Base-by-base conservation (phyloP, 2,329 filamentous ascomycete species). In the Orbilia oligospora region DNA sequence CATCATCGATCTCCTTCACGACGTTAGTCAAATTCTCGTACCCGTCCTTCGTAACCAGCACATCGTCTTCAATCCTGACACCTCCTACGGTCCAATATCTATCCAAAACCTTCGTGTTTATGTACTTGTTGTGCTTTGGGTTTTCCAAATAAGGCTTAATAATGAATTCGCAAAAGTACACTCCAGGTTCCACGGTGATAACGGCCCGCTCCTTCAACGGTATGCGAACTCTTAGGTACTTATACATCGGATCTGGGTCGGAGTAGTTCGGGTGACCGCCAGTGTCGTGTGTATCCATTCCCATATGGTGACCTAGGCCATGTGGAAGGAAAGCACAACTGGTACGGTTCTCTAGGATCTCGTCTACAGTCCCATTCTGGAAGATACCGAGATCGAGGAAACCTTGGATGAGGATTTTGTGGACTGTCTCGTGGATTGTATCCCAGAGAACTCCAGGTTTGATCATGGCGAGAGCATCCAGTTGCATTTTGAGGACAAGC, bases 131-230 rank as follows among this genome's bases (percentile, higher is more conserved):
- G 82, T 94, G 90, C 58, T 89, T 88, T 0, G 91, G 89, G 80
- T 94, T 90, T 58, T 90, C 87, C 12, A 97, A 86, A 83, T 92
- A 96, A 0, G 93, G 92, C 53, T 91, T 89, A 79, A 97, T 92
- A 80, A 97, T 97, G 83, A 94, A 97, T 20, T 90, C 89, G 85
- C 93, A 97, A 84, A 97, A 97, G 85, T 97, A 97, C 80, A 93
- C 90, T 58, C 96, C 96, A 12, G 96, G 96, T 86, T 99, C 96
- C 46, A 98, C 95, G 0, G 96, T 99, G 67, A 99, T 91, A 24
- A 99, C 93, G 63, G 91, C 91, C 6, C 92, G 91, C 0, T 90
- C 91, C 0, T 93, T 93, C 58, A 97, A 84, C 22, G 85, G 88
- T 12, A 92, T 91, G 67, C 96, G 87, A 46, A 97, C 91, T 53